phyloP scores from a whole-genome alignment of 495 filamentous ascomycete species.

The Penicillium egyptiacum region DNA sequence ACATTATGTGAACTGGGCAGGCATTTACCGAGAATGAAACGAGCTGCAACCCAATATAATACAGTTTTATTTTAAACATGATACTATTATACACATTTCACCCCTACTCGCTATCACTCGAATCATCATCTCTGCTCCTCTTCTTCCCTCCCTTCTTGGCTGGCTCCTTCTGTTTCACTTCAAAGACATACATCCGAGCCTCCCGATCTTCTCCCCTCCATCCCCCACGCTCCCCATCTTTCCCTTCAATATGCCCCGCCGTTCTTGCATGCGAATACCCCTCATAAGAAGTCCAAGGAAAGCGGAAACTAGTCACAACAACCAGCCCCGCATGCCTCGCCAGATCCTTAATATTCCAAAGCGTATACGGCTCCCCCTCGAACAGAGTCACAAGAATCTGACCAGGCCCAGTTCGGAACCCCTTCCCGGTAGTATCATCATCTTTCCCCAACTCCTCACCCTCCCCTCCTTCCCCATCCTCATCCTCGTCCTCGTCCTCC shows the following conservation, averaged over 20 bases:
- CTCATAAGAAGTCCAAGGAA: slow-evolving; percentile 71
- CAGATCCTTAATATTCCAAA: slow-evolving; percentile 91
- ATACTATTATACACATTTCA: background rate
- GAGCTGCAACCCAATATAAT: background rate
- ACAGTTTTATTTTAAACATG: background rate
- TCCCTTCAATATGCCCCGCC: slow-evolving; percentile 69
- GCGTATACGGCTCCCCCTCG: slow-evolving; percentile 86
- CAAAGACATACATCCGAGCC: slow-evolving; percentile 78
- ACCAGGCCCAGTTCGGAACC: slow-evolving; percentile 45
- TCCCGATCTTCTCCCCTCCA: slow-evolving; percentile 81
- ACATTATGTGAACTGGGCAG: slow-evolving; percentile 59
- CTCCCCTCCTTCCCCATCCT: slow-evolving; percentile 11
- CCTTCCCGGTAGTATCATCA: slow-evolving; percentile 21
- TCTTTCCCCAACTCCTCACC: slow-evolving; percentile 20
- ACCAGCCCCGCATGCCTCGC: slow-evolving; percentile 74
- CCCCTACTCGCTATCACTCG: slow-evolving; percentile 40
- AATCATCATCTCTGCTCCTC: slow-evolving; percentile 45
- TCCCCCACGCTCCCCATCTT: slow-evolving; percentile 51
- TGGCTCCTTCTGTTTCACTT: slow-evolving; percentile 54
- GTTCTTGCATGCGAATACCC: slow-evolving; percentile 89
- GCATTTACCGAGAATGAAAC: background rate
- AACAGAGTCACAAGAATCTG: slow-evolving; percentile 85
- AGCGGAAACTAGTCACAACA: slow-evolving; percentile 75
- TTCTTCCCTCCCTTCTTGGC: slow-evolving; percentile 37
- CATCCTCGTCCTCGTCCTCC: slow-evolving; percentile 23